Percentiles rank a stretch among this genome's conserved stretches.
Evolutionary conservation across 768 basidiomycete genomes (phyloP).

Genomic region (Pleurotus platypus): DNA sequence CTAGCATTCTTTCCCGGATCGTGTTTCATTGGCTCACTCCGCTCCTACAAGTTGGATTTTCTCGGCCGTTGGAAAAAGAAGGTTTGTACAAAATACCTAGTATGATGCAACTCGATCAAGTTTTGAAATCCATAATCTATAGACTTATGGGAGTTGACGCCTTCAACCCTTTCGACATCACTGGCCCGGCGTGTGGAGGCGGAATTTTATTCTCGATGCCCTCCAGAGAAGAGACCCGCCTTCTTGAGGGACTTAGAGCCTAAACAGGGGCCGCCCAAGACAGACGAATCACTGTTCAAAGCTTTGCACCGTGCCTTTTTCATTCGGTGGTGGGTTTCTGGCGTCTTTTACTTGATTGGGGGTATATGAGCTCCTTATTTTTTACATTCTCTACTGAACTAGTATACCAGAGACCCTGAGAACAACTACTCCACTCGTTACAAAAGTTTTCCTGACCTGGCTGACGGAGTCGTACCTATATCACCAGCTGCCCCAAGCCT

Average conservation of each 20-base stretch:
- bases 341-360: slow-evolving; percentile 39
- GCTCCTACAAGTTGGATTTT: slow-evolving; percentile 44
- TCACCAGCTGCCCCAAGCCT: slow-evolving; percentile 29
- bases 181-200: slow-evolving; percentile 35
- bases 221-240: slow-evolving; percentile 31
- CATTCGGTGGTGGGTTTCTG: slow-evolving; percentile 41
- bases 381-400: not conserved
- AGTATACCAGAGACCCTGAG: slow-evolving; percentile 36
- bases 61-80: slow-evolving; percentile 46
- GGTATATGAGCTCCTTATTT: slow-evolving; percentile 21
- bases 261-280: no score
- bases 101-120: not conserved
- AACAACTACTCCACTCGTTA: slow-evolving; percentile 54
- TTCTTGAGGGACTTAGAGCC: slow-evolving; percentile 12
- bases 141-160: slow-evolving; percentile 49
- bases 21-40: slow-evolving; percentile 46
- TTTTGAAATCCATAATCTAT: not conserved
- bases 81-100: slow-evolving; percentile 24
- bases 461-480: slow-evolving; percentile 46
- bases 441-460: slow-evolving; percentile 58
- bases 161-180: slow-evolving; percentile 23
- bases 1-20: slow-evolving; percentile 32
- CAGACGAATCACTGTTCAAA: slow-evolving; percentile 45
- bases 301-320: slow-evolving; percentile 46
- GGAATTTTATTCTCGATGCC: slow-evolving; percentile 40